Percentiles rank a stretch among this genome's conserved stretches.
Evolutionary conservation across 805 yeast species (phyloP).

Genomic region (Zygoascus biomembranicola): DNA sequence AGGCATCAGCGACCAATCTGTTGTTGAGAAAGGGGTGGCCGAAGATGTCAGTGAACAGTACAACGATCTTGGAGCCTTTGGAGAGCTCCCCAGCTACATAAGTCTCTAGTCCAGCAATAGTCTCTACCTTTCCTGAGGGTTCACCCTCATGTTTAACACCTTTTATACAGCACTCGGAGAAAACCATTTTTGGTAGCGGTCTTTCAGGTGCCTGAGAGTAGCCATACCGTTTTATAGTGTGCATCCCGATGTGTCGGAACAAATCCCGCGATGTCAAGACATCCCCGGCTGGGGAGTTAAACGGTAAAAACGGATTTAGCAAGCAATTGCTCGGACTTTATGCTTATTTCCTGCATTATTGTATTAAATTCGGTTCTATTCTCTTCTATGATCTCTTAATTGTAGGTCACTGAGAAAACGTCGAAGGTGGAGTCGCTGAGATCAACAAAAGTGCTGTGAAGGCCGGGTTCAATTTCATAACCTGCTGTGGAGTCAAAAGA

Average conservation of each 20-base stretch:
- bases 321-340: not conserved
- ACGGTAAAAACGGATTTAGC: too few relatives aligned
- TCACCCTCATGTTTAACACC: slow-evolving; percentile 18
- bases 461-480: not conserved
- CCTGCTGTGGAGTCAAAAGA: not conserved
- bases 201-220: too few relatives aligned
- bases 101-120: slow-evolving; percentile 31
- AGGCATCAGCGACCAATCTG: slow-evolving; percentile 38
- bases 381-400: not conserved
- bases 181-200: too few relatives aligned
- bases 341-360: not conserved
- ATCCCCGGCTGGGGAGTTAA: too few relatives aligned
- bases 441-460: not conserved
- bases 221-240: too few relatives aligned
- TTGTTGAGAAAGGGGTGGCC: slow-evolving; percentile 55
- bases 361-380: not conserved
- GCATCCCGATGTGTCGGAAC: too few relatives aligned
- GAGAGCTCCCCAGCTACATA: slow-evolving; percentile 41
- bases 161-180: not conserved
- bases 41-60: slow-evolving; percentile 55
- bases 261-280: too few relatives aligned
- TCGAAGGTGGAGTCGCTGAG: not conserved
- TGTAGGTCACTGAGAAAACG: not conserved
- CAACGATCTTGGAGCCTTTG: slow-evolving; percentile 40
- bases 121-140: slow-evolving; percentile 19